Evolutionary conservation across 176 grass and related monocot genomes (phyloP), one percentile per base, ranked within the genome.

Genomic region (Pharus latifolius): DNA sequence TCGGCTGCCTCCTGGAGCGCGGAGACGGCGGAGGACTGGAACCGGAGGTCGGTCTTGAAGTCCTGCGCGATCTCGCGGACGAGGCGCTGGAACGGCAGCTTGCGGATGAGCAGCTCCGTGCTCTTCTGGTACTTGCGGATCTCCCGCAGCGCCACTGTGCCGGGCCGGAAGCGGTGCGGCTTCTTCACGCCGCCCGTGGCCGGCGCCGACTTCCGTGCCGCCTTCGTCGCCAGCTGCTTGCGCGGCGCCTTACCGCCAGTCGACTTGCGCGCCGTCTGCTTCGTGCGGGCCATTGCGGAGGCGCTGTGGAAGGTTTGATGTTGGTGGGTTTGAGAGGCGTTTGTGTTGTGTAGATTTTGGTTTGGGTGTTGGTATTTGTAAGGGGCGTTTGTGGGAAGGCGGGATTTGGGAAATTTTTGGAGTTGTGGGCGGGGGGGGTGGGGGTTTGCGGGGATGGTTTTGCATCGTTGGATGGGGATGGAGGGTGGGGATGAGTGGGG

Each of bases 41-140:
- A 97, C 1, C 83, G 75, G 0, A 96, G 83, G 67, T 92, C 89
- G 0, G 88, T 96, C 86, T 96, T 96, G 83, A 96, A 96, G 59
- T 92, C 92, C 60, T 92, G 86, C 1, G 86, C 92, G 33, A 96
- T 96, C 85, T 96, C 92, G 1, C 88, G 71, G 0, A 92, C 86
- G 0, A 96, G 52, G 12, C 88, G 73, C 92, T 96, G 88, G 63
- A 92, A 96, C 0, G 92, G 88, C 0, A 96, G 83, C 85, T 96
- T 96, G 10, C 92, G 61, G 80, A 96, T 96, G 0, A 96, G 86
- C 54, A 96, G 80, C 83, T 96, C 92, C 8, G 86, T 96, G 77
- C 88, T 89, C 88, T 96, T 96, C 92, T 96, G 86, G 55, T 96
- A 96, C 83, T 89, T 92, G 77, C 86, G 78, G 65, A 92, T 96